phyloP scores from a whole-genome alignment of 768 basidiomycete genomes.

The Lanmaoa pseudosensibilis region DNA sequence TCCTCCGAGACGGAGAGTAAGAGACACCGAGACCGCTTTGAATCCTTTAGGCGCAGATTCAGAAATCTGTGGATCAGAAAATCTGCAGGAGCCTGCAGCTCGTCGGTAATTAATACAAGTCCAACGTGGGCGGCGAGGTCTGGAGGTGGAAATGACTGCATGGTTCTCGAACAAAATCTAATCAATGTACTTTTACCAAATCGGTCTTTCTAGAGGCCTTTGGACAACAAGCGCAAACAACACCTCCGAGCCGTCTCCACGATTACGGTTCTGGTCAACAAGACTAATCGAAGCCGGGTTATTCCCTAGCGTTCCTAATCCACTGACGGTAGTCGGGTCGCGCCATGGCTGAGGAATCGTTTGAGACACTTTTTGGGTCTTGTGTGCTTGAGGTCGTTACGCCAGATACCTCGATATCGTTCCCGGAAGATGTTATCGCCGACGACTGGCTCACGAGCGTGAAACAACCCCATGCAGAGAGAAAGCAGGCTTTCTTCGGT shows the following conservation, averaged over 20 bases:
- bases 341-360: constrained; percentile 38
- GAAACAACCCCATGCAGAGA: constrained; percentile 44
- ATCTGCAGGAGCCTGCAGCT: constrained; percentile 68
- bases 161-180: constrained; percentile 6
- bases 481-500: constrained; percentile 78
- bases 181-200: constrained; percentile 13
- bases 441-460: constrained; percentile 60
- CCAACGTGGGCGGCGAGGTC: constrained; percentile 51
- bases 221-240: constrained; percentile 21
- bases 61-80: constrained; percentile 65
- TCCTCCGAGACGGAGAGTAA: constrained; percentile 61
- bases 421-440: constrained; percentile 46
- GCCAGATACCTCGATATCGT: constrained; percentile 62
- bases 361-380: constrained; percentile 64
- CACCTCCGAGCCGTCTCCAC: not conserved
- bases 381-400: constrained; percentile 61
- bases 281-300: not conserved
- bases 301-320: not conserved
- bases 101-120: constrained; percentile 66
- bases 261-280: not conserved
- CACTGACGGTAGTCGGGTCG: not conserved
- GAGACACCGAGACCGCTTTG: constrained; percentile 38
- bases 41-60: constrained; percentile 49
- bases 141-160: constrained; percentile 53
- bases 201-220: constrained; percentile 17